phyloP scores from a whole-genome alignment of 2,329 filamentous ascomycete genomes.

The Blumeria hordei region DNA sequence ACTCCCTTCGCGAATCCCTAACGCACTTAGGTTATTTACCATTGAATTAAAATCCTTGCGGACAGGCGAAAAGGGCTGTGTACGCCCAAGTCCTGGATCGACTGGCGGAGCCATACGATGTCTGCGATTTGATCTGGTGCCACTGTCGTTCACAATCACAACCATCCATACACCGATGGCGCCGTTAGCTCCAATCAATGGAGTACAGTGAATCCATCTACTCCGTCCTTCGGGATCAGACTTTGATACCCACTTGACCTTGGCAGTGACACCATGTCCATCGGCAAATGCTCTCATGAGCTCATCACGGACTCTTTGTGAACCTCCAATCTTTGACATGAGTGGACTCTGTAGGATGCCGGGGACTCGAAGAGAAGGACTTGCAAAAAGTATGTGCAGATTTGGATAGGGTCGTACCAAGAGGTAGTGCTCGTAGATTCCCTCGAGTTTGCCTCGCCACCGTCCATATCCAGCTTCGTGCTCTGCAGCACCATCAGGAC shows the following conservation, averaged over 20 bases:
- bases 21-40: neutral
- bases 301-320: constrained; percentile 22
- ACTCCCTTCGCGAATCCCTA: constrained; percentile 3
- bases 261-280: constrained; percentile 48
- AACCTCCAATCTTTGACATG: constrained; percentile 27
- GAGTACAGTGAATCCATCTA: constrained; percentile 58
- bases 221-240: constrained; percentile 27
- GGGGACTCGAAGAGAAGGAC: constrained; percentile 39
- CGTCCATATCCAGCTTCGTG: constrained; percentile 1
- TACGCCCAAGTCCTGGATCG: constrained; percentile 11
- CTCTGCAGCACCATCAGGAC: constrained; percentile 6
- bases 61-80: neutral
- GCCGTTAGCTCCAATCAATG: constrained; percentile 40
- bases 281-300: constrained; percentile 35
- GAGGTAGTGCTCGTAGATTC: constrained; percentile 33
- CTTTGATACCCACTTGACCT: constrained; percentile 42
- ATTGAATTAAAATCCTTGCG: neutral
- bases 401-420: constrained; percentile 40
- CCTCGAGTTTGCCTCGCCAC: constrained; percentile 14
- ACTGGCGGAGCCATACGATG: constrained; percentile 13
- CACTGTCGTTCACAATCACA: constrained; percentile 39
- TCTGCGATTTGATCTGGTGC: constrained; percentile 13
- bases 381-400: constrained; percentile 43
- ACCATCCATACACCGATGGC: constrained; percentile 60
- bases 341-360: constrained; percentile 40